phyloP scores from a whole-genome alignment of 352 stramenopile genomes.

The Lagenidium giganteum region DNA sequence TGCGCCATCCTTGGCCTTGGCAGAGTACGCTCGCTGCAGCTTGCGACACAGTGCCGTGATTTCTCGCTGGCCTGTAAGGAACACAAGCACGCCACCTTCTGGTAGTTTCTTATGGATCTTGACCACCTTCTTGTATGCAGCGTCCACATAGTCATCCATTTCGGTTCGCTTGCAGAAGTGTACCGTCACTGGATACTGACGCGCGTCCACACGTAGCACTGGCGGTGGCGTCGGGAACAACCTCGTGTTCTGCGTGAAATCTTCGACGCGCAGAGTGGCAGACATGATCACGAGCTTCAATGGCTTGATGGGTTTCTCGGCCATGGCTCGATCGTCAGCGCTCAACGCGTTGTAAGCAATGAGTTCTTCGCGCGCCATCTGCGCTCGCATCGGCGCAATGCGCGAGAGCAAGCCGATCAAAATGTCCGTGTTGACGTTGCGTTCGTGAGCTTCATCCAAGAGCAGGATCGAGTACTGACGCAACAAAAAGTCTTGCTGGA shows the following conservation, averaged over 20 bases:
- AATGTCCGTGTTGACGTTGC: conserved; percentile 96
- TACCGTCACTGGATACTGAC: conserved; percentile 96
- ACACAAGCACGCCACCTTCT: conserved; percentile 95
- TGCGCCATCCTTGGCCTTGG: too few species aligned
- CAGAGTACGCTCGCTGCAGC: conserved; percentile 46
- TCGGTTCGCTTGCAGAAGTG: conserved; percentile 98
- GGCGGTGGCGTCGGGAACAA: conserved; percentile 91
- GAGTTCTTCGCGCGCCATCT: conserved; percentile 79
- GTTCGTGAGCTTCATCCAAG: conserved; percentile 96
- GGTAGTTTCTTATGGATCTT: conserved; percentile 99
- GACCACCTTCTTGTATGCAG: conserved; percentile 93
- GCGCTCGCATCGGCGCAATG: conserved; percentile 89
- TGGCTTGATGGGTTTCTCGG: conserved; percentile 59
- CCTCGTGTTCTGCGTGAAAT: conserved; percentile 94
- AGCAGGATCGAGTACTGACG: conserved; percentile 77
- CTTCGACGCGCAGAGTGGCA: conserved; percentile 95
- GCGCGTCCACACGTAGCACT: conserved; percentile 92
- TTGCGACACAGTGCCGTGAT: conserved; percentile 89
- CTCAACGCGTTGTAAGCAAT: conserved; percentile 42
- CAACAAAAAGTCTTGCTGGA: conserved; percentile 84
- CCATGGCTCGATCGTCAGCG: conserved; percentile 27
- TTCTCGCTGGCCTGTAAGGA: conserved; percentile 96
- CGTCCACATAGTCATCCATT: conserved; percentile 95
- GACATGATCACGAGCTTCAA: conserved; percentile 96
- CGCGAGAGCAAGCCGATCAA: conserved; percentile 95